Percentiles rank a stretch among this genome's conserved stretches.
phyloP scores from a whole-genome alignment of 1,139 yeast species.

The Yamadazyma blattariae region DNA sequence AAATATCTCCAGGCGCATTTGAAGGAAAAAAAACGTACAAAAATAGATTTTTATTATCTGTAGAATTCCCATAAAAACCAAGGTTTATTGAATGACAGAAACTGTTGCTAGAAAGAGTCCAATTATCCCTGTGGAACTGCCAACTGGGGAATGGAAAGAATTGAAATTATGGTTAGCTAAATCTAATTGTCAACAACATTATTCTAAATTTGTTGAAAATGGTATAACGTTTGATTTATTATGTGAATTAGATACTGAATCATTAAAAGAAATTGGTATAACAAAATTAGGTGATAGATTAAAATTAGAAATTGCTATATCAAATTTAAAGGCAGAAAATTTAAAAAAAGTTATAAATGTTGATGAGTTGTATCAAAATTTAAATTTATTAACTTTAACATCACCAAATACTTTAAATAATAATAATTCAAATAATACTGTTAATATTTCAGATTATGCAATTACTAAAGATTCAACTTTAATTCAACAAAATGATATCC shows the following conservation, averaged over 20 bases:
- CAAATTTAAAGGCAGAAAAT: constrained; percentile 36
- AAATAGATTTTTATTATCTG: no score
- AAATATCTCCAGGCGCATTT: no score
- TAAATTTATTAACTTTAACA: constrained; percentile 17
- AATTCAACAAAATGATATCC: constrained; percentile 11
- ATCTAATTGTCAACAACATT: constrained; percentile 37
- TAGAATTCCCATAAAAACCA: no score
- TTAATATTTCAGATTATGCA: constrained; percentile 11
- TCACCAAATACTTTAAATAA: constrained; percentile 11
- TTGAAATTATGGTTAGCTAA: constrained; percentile 37
- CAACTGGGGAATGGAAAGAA: constrained; percentile 16
- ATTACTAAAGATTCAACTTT: constrained; percentile 14
- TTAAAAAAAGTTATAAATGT: constrained; percentile 32
- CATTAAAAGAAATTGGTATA: constrained; percentile 76
- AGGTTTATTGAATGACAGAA: no score
- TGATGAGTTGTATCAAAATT: constrained; percentile 26
- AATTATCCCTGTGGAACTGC: constrained; percentile 6
- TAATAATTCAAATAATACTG: no score
- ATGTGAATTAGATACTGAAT: constrained; percentile 62
- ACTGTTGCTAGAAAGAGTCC: constrained; percentile 2
- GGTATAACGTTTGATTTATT: constrained; percentile 61
- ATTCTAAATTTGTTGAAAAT: constrained; percentile 36
- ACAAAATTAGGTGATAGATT: constrained; percentile 79
- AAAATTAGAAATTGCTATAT: constrained; percentile 55
- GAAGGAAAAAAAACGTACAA: no score